These are phyloP conservation scores for Eucalyptus shirleyi DNA, from an alignment of 345 rosid genomes.

Conservation along the genomic window DNA sequence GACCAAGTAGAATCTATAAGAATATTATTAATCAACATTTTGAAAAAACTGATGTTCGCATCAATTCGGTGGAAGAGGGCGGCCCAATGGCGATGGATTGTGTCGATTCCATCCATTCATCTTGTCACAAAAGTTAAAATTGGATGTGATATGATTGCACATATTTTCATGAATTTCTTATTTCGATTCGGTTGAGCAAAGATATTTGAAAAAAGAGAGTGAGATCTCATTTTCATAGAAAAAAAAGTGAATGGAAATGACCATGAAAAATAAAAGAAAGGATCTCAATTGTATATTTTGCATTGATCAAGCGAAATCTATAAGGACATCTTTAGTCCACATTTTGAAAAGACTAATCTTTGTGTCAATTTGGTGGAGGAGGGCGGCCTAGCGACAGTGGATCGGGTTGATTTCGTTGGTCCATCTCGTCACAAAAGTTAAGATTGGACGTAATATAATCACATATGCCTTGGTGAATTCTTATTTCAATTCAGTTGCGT, in stretches of 20 bases:
- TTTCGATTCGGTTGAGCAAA: neutral
- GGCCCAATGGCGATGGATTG: neutral
- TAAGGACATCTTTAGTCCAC: too few relatives aligned
- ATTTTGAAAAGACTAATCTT: too few relatives aligned
- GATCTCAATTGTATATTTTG: too few relatives aligned
- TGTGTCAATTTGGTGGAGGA: neutral
- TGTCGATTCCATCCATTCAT: neutral
- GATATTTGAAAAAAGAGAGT: neutral
- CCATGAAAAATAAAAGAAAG: neutral
- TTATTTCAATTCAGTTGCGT: fast-evolving
- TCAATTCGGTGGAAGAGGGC: neutral
- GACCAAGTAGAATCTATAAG: too few relatives aligned
- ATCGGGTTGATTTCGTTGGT: fast-evolving
- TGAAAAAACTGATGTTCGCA: too few relatives aligned
- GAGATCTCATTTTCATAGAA: fast-evolving
- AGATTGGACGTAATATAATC: neutral
- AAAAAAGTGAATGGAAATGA: neutral
- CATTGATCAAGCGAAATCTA: too few relatives aligned
- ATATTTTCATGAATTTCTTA: too few relatives aligned
- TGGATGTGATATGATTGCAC: neutral
- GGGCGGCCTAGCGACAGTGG: fast-evolving
- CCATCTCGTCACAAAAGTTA: neutral
- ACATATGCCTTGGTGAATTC: too few relatives aligned
- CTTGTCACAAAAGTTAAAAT: neutral
- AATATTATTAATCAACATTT: too few relatives aligned